phyloP scores from a whole-genome alignment of 2,329 filamentous ascomycete species.

The Aspergillus quadricinctus region DNA sequence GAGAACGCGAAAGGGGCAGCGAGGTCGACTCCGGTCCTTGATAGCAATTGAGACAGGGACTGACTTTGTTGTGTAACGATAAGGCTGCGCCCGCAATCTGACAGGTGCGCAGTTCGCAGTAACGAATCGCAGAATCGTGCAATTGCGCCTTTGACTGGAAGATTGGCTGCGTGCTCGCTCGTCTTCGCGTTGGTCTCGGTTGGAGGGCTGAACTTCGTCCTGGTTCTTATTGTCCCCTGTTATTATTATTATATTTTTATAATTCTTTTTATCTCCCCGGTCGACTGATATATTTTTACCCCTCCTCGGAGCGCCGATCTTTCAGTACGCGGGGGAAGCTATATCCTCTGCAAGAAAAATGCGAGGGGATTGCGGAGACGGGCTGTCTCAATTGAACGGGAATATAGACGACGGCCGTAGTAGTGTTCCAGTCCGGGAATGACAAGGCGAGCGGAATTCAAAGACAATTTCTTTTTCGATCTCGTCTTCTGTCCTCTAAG shows the following conservation, averaged over 20 bases:
- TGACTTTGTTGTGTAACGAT: constrained; percentile 18
- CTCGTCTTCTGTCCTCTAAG: not conserved
- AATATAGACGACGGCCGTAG: constrained; percentile 11
- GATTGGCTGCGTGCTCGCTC: constrained; percentile 8
- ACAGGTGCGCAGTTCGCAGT: not conserved
- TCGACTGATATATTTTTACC: constrained; percentile 17
- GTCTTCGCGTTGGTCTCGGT: constrained; percentile 1
- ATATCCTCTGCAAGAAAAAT: constrained; percentile 22
- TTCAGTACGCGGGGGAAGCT: constrained; percentile 33
- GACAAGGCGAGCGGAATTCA: constrained; percentile 2
- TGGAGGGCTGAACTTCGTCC: constrained; percentile 10
- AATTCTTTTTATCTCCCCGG: constrained; percentile 14
- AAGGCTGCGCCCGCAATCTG: constrained; percentile 2
- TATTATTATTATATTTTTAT: constrained; percentile 16
- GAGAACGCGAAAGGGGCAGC: constrained; percentile 14
- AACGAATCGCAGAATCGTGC: not conserved
- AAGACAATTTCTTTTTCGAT: not conserved
- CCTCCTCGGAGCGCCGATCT: constrained; percentile 29
- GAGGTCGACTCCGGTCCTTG: constrained; percentile 14
- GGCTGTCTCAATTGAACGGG: constrained; percentile 26
- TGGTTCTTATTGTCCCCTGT: constrained; percentile 9
- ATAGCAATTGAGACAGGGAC: constrained; percentile 20
- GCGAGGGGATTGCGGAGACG: constrained; percentile 22
- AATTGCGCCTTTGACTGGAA: constrained; percentile 9
- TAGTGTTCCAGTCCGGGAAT: constrained; percentile 12